Evolutionary conservation across 1,284 basidiomycete species (phyloP).

Genomic region (Irpex sp.): DNA sequence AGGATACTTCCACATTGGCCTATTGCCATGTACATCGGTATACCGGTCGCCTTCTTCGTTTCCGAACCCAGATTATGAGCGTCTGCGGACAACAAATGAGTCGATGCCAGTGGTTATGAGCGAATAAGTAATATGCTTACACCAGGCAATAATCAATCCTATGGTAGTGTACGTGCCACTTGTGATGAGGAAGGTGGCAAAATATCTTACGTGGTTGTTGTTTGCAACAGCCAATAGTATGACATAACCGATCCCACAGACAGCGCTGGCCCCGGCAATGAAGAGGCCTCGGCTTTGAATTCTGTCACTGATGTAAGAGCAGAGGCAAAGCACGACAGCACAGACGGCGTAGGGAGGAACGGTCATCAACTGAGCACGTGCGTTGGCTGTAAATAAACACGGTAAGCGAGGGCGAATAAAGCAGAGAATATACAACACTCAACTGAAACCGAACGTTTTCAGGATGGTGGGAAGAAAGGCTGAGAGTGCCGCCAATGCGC

Average conservation of each 20-base stretch:
- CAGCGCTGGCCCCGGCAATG: constrained; percentile 42
- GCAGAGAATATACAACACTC: constrained; percentile 13
- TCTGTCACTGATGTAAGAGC: constrained; percentile 69
- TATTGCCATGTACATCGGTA: constrained; percentile 73
- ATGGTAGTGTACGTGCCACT: constrained; percentile 68
- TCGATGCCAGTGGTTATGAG: background rate
- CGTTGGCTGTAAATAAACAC: constrained; percentile 30
- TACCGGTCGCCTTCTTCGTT: constrained; percentile 71
- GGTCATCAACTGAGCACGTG: constrained; percentile 63
- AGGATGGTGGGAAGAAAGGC: constrained; percentile 87
- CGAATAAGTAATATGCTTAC: constrained; percentile 36
- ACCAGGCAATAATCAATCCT: constrained; percentile 69
- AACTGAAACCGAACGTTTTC: constrained; percentile 62
- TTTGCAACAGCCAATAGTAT: constrained; percentile 44
- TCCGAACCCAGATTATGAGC: constrained; percentile 76
- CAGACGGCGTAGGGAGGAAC: constrained; percentile 82
- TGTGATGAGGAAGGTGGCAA: constrained; percentile 68
- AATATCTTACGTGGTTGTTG: constrained; percentile 55
- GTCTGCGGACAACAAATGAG: constrained; percentile 27
- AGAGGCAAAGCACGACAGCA: constrained; percentile 59
- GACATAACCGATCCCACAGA: constrained; percentile 65
- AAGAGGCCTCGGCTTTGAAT: constrained; percentile 67
- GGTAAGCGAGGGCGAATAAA: background rate
- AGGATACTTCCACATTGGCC: constrained; percentile 72
- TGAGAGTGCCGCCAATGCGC: constrained; percentile 73